These are phyloP conservation scores for Hypoxylon crocopeplum DNA, from an alignment of 495 filamentous ascomycete species.

Conservation along the genomic window DNA sequence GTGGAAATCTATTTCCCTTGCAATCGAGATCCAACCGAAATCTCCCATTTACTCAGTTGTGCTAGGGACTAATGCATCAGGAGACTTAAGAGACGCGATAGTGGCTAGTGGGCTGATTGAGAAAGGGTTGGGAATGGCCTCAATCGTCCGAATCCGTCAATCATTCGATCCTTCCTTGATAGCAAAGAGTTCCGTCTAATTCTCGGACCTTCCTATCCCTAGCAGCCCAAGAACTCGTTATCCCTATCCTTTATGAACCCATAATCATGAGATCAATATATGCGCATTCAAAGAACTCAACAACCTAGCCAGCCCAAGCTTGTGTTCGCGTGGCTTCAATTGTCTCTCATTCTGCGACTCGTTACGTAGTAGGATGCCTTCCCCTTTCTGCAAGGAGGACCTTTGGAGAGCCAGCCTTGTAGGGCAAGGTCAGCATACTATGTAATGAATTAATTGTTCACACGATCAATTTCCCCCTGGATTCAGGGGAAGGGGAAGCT, in stretches of 20 bases:
- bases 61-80: constrained; percentile 15
- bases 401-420: constrained; percentile 27
- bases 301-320: not conserved
- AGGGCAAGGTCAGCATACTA: constrained; percentile 14
- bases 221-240: not conserved
- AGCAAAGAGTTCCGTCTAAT: constrained; percentile 28
- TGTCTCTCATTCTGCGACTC: not conserved
- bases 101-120: constrained; percentile 24
- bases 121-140: constrained; percentile 11
- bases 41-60: not conserved
- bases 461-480: constrained; percentile 14
- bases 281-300: too few species aligned
- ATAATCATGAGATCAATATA: constrained; percentile 30
- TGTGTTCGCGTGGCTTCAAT: constrained; percentile 10
- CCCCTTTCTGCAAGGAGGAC: constrained; percentile 19
- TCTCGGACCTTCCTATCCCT: constrained; percentile 12
- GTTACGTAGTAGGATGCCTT: constrained; percentile 9
- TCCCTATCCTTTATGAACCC: constrained; percentile 18
- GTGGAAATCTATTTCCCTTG: constrained; percentile 22
- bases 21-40: constrained; percentile 23
- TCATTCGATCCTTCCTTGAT: constrained; percentile 25
- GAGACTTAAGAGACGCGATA: constrained; percentile 19
- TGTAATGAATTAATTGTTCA: constrained; percentile 9
- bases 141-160: constrained; percentile 21
- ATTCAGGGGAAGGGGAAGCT: constrained; percentile 34